A percentile compares a stretch with the other conserved stretches of the same genome.
Conservation (phyloP, 1,139 yeast genomes). For the Yamadazyma sp. region DNA sequence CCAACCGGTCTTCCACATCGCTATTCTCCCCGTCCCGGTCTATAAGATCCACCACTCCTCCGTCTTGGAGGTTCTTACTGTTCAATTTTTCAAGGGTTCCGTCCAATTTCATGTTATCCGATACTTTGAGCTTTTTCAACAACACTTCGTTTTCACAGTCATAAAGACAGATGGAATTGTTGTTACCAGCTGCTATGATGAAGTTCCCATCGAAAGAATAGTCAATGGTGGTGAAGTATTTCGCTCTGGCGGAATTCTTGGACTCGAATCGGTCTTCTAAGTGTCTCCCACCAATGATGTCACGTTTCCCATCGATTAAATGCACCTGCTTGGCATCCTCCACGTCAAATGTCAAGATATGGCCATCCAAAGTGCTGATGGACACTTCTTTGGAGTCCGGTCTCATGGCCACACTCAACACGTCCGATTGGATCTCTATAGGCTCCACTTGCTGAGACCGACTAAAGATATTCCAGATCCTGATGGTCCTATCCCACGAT, state of each 20-base stretch:
- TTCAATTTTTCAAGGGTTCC: constrained; percentile 84
- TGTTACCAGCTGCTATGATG: constrained; percentile 90
- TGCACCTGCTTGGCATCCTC: constrained; percentile 81
- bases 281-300: constrained; percentile 85
- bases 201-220: constrained; percentile 90
- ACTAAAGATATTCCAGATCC: constrained; percentile 91
- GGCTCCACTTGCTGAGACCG: constrained; percentile 89
- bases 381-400: constrained; percentile 93
- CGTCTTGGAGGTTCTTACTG: constrained; percentile 81
- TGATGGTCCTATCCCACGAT: constrained; percentile 93
- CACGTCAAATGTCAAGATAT: constrained; percentile 78
- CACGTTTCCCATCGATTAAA: constrained; percentile 81
- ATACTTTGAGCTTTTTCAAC: constrained; percentile 76
- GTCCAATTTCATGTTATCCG: constrained; percentile 85
- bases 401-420: constrained; percentile 77
- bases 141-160: constrained; percentile 87
- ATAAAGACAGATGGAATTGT: constrained; percentile 86
- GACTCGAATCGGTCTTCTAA: constrained; percentile 79
- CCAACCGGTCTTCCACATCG: constrained; percentile 81
- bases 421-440: constrained; percentile 80
- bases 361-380: constrained; percentile 87
- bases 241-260: constrained; percentile 79
- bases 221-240: constrained; percentile 75
- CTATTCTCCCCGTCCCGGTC: constrained; percentile 86
- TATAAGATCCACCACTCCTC: constrained; percentile 79